A percentile compares a stretch with the other conserved stretches of the same genome.
Conservation (phyloP, 768 basidiomycete genomes). For the Rhodotorula paludigena region DNA sequence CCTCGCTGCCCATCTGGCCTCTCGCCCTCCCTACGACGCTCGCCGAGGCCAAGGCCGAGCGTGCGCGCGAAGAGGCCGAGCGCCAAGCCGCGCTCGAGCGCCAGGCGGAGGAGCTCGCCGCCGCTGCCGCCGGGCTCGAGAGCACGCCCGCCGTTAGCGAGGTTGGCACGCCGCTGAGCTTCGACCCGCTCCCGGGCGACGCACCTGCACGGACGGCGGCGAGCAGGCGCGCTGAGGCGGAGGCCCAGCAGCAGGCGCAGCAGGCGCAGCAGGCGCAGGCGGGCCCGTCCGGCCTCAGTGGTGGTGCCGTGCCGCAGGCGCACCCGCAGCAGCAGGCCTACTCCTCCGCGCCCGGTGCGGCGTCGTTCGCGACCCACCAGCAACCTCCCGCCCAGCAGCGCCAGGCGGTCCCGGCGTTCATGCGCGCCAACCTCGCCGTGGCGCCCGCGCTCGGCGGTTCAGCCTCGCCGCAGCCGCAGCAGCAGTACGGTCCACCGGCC, state of each 20-base stretch:
- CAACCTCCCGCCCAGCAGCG: background rate
- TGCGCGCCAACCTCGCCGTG: background rate
- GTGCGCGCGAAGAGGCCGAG: constrained; percentile 12
- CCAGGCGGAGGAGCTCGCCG: constrained; percentile 30
- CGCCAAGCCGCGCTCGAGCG: constrained; percentile 19
- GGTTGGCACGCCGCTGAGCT: constrained; percentile 10
- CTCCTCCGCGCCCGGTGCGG: background rate
- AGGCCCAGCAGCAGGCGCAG: too few species aligned
- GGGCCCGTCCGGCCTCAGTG: background rate
- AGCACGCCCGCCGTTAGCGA: background rate
- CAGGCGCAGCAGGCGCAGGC: background rate
- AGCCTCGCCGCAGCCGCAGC: background rate
- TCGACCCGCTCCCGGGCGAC: constrained; percentile 7
- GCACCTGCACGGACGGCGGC: constrained; percentile 18
- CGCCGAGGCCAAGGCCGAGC: background rate
- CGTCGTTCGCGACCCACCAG: background rate
- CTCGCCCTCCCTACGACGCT: background rate
- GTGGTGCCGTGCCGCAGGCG: too few species aligned
- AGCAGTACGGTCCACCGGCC: background rate
- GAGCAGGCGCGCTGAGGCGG: background rate
- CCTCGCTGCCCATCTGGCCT: constrained; percentile 32
- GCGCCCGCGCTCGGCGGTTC: too few species aligned
- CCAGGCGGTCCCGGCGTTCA: background rate
- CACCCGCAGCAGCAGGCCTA: background rate
- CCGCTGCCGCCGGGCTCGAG: background rate